phyloP scores from a whole-genome alignment of 495 filamentous ascomycete genomes.

The Glarea lozoyensis region DNA sequence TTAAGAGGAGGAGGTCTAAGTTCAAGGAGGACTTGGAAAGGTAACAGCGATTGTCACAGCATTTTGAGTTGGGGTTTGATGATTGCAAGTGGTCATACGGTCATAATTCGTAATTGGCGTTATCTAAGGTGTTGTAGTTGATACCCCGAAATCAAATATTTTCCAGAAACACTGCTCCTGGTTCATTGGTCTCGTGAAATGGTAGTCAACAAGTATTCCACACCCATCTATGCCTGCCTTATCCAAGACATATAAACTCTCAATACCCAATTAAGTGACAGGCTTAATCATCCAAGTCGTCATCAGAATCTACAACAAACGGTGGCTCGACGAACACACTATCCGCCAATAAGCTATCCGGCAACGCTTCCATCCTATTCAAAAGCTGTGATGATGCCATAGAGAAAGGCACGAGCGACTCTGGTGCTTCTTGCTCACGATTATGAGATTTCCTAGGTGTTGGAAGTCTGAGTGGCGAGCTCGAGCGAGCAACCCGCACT shows the following conservation, averaged over 20 bases:
- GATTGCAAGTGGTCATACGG: neutral
- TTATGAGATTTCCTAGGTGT: neutral
- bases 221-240: too few relatives aligned
- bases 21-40: neutral
- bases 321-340: constrained; percentile 32
- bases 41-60: neutral
- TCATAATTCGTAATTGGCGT: neutral
- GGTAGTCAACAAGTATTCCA: too few relatives aligned
- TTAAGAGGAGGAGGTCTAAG: too few relatives aligned
- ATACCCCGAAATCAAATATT: too few relatives aligned
- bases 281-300: constrained; percentile 21
- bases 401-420: constrained; percentile 14
- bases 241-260: too few relatives aligned
- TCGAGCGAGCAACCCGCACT: constrained; percentile 11
- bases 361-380: constrained; percentile 40
- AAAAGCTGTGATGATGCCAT: constrained; percentile 32
- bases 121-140: too few relatives aligned
- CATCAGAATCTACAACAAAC: constrained; percentile 36
- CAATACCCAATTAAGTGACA: neutral
- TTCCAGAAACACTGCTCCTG: too few relatives aligned
- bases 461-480: constrained; percentile 2
- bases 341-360: constrained; percentile 43
- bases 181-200: too few relatives aligned
- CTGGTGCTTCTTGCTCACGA: neutral
- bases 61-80: neutral